Evolutionary conservation across 371 early-diverging fungal genomes (phyloP).

Genomic region (Smittium culicis): DNA sequence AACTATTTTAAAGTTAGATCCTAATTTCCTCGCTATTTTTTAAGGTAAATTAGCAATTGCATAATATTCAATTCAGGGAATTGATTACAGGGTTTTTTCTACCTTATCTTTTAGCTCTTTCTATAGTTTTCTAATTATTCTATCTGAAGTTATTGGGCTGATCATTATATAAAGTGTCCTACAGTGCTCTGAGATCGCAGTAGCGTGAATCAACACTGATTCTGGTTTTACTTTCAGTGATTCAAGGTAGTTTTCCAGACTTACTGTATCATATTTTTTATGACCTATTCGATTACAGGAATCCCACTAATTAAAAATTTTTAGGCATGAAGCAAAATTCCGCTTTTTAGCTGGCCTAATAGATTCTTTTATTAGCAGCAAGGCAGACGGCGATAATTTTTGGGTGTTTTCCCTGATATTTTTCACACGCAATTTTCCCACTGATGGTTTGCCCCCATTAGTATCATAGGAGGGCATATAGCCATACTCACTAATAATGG

Average conservation of each 20-base stretch:
- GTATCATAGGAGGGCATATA: background rate
- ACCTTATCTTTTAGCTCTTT: background rate
- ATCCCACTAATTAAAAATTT: background rate
- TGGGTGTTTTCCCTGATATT: background rate
- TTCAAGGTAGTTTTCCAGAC: background rate
- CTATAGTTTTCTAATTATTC: background rate
- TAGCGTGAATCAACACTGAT: background rate
- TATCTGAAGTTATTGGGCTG: conserved; percentile 1
- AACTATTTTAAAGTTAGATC: background rate
- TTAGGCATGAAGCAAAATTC: background rate
- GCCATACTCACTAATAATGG: background rate
- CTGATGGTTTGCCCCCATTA: background rate
- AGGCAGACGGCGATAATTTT: background rate
- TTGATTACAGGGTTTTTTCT: background rate
- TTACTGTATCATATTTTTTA: conserved; percentile 2
- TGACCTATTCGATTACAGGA: background rate
- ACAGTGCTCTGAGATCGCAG: background rate
- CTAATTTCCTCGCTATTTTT: background rate
- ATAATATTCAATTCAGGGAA: background rate
- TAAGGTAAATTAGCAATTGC: background rate
- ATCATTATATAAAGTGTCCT: background rate
- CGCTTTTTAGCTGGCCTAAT: background rate
- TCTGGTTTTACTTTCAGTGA: conserved; percentile 2
- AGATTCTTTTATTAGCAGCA: background rate
- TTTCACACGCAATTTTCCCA: background rate